Evolutionary conservation across 805 yeast genomes (phyloP), one percentile per base, ranked within the genome.

Genomic region (Sporopachydermia lactativora): DNA sequence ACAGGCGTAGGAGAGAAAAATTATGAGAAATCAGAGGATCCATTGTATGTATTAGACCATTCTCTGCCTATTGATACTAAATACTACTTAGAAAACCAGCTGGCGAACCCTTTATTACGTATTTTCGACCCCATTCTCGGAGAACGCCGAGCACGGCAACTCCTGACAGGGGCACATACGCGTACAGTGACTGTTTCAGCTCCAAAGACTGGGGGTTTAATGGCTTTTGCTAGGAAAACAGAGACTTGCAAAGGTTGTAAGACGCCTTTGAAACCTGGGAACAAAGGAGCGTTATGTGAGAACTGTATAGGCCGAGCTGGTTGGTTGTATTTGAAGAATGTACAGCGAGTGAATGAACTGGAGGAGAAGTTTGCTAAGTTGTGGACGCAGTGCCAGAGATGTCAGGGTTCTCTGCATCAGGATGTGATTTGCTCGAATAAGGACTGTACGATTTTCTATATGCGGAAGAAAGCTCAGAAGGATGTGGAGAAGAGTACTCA

Each of bases 371-470:
- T 85, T 52, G 77, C 95, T 2, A 67, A 94, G 47, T 62, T 92
- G 46, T 92, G 99, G 99, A 89, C 97, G 0, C 95, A 92, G 55
- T 94, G 99, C 57, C 99, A 92, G 62, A 66, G 96, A 44, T 92
- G 98, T 59, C 96, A 94, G 51, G 97, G 97, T 0, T 82, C 92
- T 17, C 63, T 94, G 41, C 96, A 92, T 52, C 96, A 86, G 59
- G 97, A 92, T 50, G 97, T 92, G 3, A 65, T 89, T 17, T 92
- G 99, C 58, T 78, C 95, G 0, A 85, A 89, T 49, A 86, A 88
- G 49, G 97, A 92, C 59, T 92, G 99, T 62, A 96, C 96, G 1
- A 92, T 92, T 31, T 92, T 92, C 53, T 92, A 92, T 58, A 92
- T 92, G 98, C 70, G 99, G 53, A 88, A 75, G 59, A 80, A 81